Evolutionary conservation across 1,284 basidiomycete genomes (phyloP).

Genomic region (Entoloma clypeatum): DNA sequence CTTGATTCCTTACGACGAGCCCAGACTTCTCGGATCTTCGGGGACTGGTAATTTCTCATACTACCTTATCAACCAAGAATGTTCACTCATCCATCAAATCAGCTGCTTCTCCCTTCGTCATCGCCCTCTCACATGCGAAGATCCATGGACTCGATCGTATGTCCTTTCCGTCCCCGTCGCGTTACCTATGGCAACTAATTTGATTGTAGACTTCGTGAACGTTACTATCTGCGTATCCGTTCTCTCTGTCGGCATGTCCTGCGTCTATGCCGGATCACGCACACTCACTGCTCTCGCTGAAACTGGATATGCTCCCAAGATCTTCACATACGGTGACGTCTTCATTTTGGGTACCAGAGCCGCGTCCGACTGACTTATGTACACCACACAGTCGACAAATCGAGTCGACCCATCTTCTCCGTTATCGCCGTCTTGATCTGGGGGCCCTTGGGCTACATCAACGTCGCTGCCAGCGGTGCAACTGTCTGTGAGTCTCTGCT

Average conservation of each 20-base stretch:
- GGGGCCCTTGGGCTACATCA: slow-evolving; percentile 38
- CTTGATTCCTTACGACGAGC: slow-evolving; percentile 22
- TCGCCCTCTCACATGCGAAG: slow-evolving; percentile 56
- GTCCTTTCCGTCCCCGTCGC: slow-evolving; percentile 11
- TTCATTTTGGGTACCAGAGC: not conserved
- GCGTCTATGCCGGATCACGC: slow-evolving; percentile 64
- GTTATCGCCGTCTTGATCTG: slow-evolving; percentile 34
- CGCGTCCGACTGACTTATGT: not conserved
- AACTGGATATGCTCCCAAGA: slow-evolving; percentile 61
- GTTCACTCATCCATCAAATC: slow-evolving; percentile 24
- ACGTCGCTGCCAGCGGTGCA: slow-evolving; percentile 30
- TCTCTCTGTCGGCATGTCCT: slow-evolving; percentile 65
- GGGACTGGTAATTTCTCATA: slow-evolving; percentile 26
- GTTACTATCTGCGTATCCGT: slow-evolving; percentile 68
- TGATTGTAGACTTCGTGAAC: slow-evolving; percentile 53
- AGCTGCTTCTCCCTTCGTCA: slow-evolving; percentile 60
- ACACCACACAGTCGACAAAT: slow-evolving; percentile 36
- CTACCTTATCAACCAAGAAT: not conserved
- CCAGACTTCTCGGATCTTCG: slow-evolving; percentile 26
- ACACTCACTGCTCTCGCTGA: slow-evolving; percentile 67
- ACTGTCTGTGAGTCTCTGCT: slow-evolving; percentile 33
- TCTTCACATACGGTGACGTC: slow-evolving; percentile 42
- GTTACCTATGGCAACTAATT: not conserved
- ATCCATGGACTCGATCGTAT: slow-evolving; percentile 58
- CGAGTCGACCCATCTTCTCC: slow-evolving; percentile 38